Evolutionary conservation across 805 yeast genomes (phyloP).

Genomic region (Candida multigemmis): DNA sequence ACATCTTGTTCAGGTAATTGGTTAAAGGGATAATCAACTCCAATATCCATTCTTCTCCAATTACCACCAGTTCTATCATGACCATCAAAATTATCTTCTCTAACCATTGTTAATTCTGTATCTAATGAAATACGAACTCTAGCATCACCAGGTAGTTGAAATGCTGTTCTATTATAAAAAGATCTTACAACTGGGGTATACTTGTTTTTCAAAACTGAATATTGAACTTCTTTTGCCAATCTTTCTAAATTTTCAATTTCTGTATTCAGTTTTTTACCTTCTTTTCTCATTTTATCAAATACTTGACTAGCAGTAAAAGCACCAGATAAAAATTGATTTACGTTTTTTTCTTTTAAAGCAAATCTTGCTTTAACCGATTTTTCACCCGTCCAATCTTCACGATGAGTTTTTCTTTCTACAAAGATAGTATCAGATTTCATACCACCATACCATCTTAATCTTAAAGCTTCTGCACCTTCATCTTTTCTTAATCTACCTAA

Average conservation of each 20-base stretch:
- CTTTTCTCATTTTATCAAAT: slow-evolving; percentile 86
- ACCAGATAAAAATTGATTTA: slow-evolving; percentile 78
- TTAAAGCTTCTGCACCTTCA: slow-evolving; percentile 98
- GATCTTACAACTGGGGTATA: slow-evolving; percentile 93
- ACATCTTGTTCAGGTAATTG: slow-evolving; percentile 80
- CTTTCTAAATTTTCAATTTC: slow-evolving; percentile 92
- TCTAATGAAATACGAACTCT: slow-evolving; percentile 97
- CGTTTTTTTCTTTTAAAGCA: slow-evolving; percentile 82
- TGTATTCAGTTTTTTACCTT: slow-evolving; percentile 76
- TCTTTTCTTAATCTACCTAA: slow-evolving; percentile 91
- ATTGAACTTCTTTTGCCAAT: slow-evolving; percentile 88
- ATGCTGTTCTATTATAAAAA: slow-evolving; percentile 96
- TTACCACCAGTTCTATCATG: slow-evolving; percentile 80
- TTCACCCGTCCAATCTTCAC: slow-evolving; percentile 99
- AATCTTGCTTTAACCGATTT: slow-evolving; percentile 98
- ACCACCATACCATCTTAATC: slow-evolving; percentile 99
- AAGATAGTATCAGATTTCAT: slow-evolving; percentile 89
- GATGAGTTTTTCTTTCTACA: slow-evolving; percentile 94
- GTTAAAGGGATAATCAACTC: slow-evolving; percentile 90
- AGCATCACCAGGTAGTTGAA: slow-evolving; percentile 98
- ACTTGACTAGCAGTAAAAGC: slow-evolving; percentile 80
- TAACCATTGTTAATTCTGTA: slow-evolving; percentile 93
- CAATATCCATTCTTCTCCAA: slow-evolving; percentile 99
- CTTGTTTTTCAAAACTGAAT: slow-evolving; percentile 73
- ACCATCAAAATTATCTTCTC: slow-evolving; percentile 97